These are phyloP conservation scores for Coemansia sp. DNA, from an alignment of 192 early-diverging fungal genomes.

Conservation along the genomic window DNA sequence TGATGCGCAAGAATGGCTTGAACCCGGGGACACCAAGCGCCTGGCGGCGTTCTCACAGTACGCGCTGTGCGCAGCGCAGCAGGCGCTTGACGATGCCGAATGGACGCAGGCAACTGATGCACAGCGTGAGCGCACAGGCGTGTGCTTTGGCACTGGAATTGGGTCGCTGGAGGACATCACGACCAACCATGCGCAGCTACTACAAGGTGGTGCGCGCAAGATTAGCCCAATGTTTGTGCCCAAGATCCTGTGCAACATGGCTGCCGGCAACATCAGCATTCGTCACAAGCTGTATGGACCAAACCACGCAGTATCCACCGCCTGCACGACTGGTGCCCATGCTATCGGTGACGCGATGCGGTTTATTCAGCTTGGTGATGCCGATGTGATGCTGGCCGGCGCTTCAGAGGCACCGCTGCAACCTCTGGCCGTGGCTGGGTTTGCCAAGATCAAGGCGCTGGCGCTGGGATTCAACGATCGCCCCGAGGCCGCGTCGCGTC, in stretches of 20 bases:
- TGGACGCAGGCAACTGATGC: slow-evolving; percentile 60
- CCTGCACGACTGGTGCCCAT: slow-evolving; percentile 95
- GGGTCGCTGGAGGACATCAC: slow-evolving; percentile 86
- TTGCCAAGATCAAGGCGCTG: slow-evolving; percentile 76
- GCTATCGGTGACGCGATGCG: slow-evolving; percentile 91
- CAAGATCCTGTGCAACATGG: slow-evolving; percentile 88
- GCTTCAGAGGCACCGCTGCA: slow-evolving; percentile 82
- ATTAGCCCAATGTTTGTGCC: slow-evolving; percentile 91
- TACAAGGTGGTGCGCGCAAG: slow-evolving; percentile 58
- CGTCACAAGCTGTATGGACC: slow-evolving; percentile 82
- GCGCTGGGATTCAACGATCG: slow-evolving; percentile 74
- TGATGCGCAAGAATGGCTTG: slow-evolving; percentile 68
- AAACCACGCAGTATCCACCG: slow-evolving; percentile 88
- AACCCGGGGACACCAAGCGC: slow-evolving; percentile 67
- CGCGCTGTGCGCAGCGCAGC: slow-evolving; percentile 73
- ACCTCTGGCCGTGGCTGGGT: slow-evolving; percentile 85
- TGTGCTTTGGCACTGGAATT: slow-evolving; percentile 94
- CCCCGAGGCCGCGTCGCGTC: slow-evolving; percentile 78
- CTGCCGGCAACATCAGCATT: slow-evolving; percentile 89
- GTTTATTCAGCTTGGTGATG: slow-evolving; percentile 88
- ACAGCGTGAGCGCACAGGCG: slow-evolving; percentile 67
- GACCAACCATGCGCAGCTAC: slow-evolving; percentile 52
- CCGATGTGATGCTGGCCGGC: slow-evolving; percentile 94
- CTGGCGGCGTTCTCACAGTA: slow-evolving; percentile 86
- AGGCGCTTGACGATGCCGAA: slow-evolving; percentile 79